A percentile compares a stretch with the other conserved stretches of the same genome.
Conservation (phyloP, 2,329 filamentous ascomycete genomes). For the Gnomoniopsis sp. region DNA sequence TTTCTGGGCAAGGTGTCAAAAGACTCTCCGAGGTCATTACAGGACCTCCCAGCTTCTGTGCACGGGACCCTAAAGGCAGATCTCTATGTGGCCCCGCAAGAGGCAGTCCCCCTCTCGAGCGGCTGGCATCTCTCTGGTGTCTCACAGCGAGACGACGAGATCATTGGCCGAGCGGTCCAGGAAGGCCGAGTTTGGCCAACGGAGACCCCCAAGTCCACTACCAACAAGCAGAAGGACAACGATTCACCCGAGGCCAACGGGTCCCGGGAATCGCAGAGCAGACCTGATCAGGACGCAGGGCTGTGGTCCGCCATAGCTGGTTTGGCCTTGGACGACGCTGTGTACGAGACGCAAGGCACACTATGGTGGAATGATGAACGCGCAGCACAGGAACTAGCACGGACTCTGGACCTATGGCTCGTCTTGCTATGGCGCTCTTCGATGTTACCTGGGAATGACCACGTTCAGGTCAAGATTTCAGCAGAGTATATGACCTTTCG, state of each 20-base stretch:
- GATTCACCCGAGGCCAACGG: no score
- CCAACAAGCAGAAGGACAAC: background rate
- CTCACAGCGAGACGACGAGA: background rate
- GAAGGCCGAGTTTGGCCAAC: background rate
- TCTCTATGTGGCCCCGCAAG: background rate
- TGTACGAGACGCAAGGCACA: background rate
- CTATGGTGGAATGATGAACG: conserved; percentile 13
- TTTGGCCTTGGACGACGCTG: background rate
- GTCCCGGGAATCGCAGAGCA: no score
- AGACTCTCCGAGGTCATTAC: background rate
- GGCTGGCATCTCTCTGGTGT: background rate
- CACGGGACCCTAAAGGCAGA: background rate
- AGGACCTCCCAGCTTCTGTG: background rate
- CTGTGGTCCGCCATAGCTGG: background rate
- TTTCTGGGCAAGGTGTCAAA: background rate
- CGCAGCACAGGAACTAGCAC: background rate
- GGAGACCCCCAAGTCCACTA: background rate
- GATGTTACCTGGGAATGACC: no score
- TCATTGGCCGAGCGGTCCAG: background rate
- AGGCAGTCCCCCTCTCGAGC: background rate
- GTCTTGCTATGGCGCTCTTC: background rate
- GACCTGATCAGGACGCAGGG: background rate
- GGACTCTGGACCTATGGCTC: background rate
- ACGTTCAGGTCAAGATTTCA: conserved; percentile 28
- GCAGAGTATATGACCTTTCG: conserved; percentile 49